Evolutionary conservation across 768 basidiomycete genomes (phyloP), one percentile per base, ranked within the genome.

Genomic region (Tylopilus intermedius): DNA sequence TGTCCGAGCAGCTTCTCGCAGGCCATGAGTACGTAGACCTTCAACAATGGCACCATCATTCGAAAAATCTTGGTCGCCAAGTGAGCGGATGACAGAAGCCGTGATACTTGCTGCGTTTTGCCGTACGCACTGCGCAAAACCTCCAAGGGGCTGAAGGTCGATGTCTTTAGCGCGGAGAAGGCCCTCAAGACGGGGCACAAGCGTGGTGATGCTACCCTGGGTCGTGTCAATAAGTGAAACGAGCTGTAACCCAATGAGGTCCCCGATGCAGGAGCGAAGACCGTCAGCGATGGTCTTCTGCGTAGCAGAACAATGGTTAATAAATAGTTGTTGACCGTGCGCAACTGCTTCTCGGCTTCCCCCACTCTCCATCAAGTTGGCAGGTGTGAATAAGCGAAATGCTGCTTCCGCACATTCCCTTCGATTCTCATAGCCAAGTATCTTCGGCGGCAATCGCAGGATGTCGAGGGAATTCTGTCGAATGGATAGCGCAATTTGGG

Each of bases 401-500:
- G 83, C 81, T 3, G 82, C 79, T 55, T 80, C 73, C 0, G 88
- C 87, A 54, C 80, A 86, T 50, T 84, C 79, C 53, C 76, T 79
- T 49, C 81, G 78, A 59, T 83, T 82, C 14, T 69, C 59, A 65
- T 86, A 96, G 0, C 95, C 95, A 24, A 95, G 77, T 4, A 94
- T 71, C 46, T 77, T 76, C 29, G 83, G 82, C 3, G 90, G 85
- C 8, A 95, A 74, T 8, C 70, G 65, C 52, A 86, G 73, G 40
- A 86, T 70, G 55, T 88, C 82, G 13, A 72, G 65, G 10, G 68
- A 66, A 5, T 70, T 71, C 37, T 74, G 64, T 35, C 79, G 74
- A 44, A 94, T 79, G 8, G 89, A 84, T 58, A 73, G 79, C 0
- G 88, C 84, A 47, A 93, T 74, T 58, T 90, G 90, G 8, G 82